Base-by-base conservation (phyloP, 441 rosid genomes). In the Erysimum cheiri region DNA sequence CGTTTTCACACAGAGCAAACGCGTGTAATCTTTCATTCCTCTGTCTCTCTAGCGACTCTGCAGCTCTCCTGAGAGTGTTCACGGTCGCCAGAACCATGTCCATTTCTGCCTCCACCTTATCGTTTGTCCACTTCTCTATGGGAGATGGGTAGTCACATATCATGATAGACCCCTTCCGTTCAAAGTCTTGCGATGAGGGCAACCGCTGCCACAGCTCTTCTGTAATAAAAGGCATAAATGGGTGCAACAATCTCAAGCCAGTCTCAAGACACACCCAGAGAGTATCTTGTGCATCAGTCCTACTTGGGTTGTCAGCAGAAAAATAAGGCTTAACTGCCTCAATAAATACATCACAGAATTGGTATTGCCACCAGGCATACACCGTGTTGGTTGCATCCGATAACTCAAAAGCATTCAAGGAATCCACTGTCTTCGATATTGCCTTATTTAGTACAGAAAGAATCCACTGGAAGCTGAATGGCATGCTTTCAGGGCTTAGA, bases 161-260 rank as follows among this genome's bases (percentile, higher is more conserved):
- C 98, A 88, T 84, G 33, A 91, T 91, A 17, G 98, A 94, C 11
- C 82, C 89, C 56, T 83, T 84, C 60, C 82, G 78, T 41, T 74
- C 49, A 62, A 36, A 43, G 61, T 73, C 79, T 65, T 39, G 72
- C 1, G 85, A 78, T 47, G 78, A 69, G 29, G 96, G 96, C 61
- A 94, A 90, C 43, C 91, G 87, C 77, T 91, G 98, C 98, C 98
- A 94, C 66, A 94, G 71, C 78, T 94, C 96, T 78, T 94, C 97
- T 8, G 91, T 91, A 48, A 94, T 88, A 77, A 82, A 91, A 3
- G 96, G 97, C 98, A 94, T 91, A 61, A 93, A 84, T 7, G 96
- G 98, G 79, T 94, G 97, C 74, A 94, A 97, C 73, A 94, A 75
- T 40, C 92, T 78, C 76, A 94, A 70, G 32, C 98, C 97, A 73